Percentiles rank a stretch among this genome's conserved stretches.
These are phyloP conservation scores for Wickerhamiella sorbophila DNA, from an alignment of 805 yeast species.

Conservation along the genomic window DNA sequence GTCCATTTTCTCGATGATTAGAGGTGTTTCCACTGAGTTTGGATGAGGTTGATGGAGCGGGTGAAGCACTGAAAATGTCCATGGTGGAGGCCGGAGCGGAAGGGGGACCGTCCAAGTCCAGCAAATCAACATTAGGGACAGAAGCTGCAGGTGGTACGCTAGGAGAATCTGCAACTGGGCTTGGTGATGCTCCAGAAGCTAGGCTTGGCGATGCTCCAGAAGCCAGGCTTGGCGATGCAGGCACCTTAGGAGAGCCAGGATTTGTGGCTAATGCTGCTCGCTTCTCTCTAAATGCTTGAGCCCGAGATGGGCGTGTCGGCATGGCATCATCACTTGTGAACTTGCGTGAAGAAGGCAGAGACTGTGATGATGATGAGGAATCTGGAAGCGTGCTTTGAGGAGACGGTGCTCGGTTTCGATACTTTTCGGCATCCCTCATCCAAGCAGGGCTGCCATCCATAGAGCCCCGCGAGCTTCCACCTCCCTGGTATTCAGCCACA, in stretches of 20 bases:
- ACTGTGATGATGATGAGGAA: neutral
- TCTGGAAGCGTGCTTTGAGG: neutral
- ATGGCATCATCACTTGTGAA: constrained; percentile 9
- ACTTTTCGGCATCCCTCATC: constrained; percentile 46
- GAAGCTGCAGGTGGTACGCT: neutral
- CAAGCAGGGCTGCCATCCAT: constrained; percentile 51
- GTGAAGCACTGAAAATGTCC: constrained; percentile 15
- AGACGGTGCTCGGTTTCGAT: neutral
- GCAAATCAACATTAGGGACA: constrained; percentile 11
- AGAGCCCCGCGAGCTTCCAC: constrained; percentile 18
- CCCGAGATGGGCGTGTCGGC: constrained; percentile 5
- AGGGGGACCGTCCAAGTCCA: constrained; percentile 9
- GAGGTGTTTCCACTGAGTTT: constrained; percentile 7
- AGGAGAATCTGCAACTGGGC: neutral
- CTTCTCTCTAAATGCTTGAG: neutral
- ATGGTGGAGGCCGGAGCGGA: constrained; percentile 11
- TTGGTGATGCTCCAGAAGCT: constrained; percentile 1
- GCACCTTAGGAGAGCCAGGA: neutral
- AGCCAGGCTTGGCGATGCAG: neutral
- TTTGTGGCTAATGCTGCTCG: neutral
- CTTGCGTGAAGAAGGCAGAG: constrained; percentile 1
- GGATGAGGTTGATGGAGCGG: constrained; percentile 21
- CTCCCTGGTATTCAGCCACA: constrained; percentile 39
- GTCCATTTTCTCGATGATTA: constrained; percentile 32
- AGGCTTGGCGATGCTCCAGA: neutral